phyloP scores from a whole-genome alignment of 495 filamentous ascomycete species.

The Penicillium fimorum region DNA sequence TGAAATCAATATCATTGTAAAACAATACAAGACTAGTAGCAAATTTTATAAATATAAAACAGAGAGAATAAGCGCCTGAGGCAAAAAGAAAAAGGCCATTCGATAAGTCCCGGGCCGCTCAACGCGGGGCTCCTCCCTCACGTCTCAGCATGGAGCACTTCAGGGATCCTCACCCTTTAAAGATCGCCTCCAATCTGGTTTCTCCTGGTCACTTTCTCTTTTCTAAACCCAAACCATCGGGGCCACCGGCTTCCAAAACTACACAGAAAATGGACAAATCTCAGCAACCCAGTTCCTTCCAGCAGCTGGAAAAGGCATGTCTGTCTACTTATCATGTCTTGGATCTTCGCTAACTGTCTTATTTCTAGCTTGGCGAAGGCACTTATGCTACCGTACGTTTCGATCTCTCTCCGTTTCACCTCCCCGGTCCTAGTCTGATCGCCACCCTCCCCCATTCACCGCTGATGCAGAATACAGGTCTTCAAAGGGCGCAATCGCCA shows the following conservation, averaged over 20 bases:
- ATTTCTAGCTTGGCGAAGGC: conserved; percentile 78
- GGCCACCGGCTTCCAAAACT: conserved; percentile 7
- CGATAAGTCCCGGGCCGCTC: conserved; percentile 21
- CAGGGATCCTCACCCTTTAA: conserved; percentile 27
- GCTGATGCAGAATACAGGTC: conserved; percentile 57
- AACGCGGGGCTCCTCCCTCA: conserved; percentile 31
- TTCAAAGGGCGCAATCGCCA: conserved; percentile 98
- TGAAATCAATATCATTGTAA: background rate
- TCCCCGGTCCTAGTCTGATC: background rate
- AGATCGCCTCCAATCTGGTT: conserved; percentile 36
- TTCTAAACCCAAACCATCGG: conserved; percentile 20
- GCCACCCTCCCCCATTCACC: conserved; percentile 5
- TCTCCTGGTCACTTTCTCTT: conserved; percentile 44
- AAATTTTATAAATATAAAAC: background rate
- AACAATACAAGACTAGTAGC: background rate
- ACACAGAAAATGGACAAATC: conserved; percentile 74
- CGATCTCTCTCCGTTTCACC: conserved; percentile 5
- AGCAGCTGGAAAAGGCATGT: conserved; percentile 87
- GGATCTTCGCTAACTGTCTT: conserved; percentile 19
- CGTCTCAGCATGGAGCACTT: conserved; percentile 28
- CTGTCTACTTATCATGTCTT: conserved; percentile 5
- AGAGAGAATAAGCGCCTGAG: background rate
- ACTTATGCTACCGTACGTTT: conserved; percentile 92
- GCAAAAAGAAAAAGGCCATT: conserved; percentile 4
- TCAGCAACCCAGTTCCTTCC: conserved; percentile 90